A percentile compares a stretch with the other conserved stretches of the same genome.
Evolutionary conservation across 2,329 filamentous ascomycete genomes (phyloP).

Genomic region (Pseudogymnoascus sp.): DNA sequence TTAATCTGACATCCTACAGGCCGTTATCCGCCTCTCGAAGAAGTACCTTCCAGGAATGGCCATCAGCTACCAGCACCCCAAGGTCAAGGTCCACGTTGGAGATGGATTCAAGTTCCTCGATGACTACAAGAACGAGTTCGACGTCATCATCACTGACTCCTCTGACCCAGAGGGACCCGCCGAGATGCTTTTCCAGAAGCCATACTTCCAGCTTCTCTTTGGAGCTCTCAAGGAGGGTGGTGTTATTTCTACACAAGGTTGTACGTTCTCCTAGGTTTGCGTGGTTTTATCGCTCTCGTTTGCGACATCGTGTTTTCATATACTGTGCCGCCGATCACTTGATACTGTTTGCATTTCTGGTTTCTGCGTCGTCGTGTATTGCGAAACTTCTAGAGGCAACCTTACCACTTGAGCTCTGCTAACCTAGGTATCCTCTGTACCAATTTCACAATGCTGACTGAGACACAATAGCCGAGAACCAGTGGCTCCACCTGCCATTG

Average conservation of each 20-base stretch:
- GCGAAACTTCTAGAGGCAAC: conserved; percentile 7
- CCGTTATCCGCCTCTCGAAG: conserved; percentile 97
- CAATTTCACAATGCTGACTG: neutral
- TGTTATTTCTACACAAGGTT: conserved; percentile 99
- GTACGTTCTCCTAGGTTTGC: conserved; percentile 68
- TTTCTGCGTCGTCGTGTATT: neutral
- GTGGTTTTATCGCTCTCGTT: conserved; percentile 15
- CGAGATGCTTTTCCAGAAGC: conserved; percentile 95
- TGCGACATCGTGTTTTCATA: neutral
- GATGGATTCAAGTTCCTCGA: conserved; percentile 98
- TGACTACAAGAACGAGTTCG: conserved; percentile 94
- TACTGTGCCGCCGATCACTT: neutral
- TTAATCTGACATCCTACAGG: conserved; percentile 38
- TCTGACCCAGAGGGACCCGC: conserved; percentile 96
- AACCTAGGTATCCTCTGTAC: neutral
- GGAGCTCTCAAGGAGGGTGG: conserved; percentile 88
- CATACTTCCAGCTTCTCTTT: conserved; percentile 91
- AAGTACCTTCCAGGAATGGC: conserved; percentile 94
- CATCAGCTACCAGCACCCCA: conserved; percentile 86
- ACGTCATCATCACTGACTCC: conserved; percentile 99
- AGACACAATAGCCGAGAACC: conserved; percentile 73
- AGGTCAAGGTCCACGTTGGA: conserved; percentile 84
- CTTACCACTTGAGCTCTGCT: conserved; percentile 7
- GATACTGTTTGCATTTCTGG: neutral
- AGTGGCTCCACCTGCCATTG: conserved; percentile 93